Base-by-base conservation (phyloP, 2,329 filamentous ascomycete species). In the Ceratocystis huliohia region DNA sequence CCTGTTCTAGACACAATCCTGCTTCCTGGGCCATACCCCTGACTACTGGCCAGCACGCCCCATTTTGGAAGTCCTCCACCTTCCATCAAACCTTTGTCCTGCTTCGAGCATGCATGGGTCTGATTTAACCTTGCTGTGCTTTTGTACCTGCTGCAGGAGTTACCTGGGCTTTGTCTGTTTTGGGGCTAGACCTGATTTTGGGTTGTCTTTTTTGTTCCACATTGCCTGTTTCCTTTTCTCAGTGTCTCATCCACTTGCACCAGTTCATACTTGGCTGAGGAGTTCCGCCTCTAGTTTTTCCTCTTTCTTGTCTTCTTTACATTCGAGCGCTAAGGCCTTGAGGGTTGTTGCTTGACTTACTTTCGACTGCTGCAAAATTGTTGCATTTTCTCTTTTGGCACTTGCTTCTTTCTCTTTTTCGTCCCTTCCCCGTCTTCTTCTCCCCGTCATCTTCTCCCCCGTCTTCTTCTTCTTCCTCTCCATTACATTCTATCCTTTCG, bases 11-110 rank as follows among this genome's bases (percentile, higher is more conserved):
- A 37, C 56, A n/a, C 56, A 59, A 59, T 59, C 56, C 56, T 59
- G 25, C 28, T 59, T 59, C 56, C 56, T 59, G 2, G 56, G 7
- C n/a, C 20, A 30, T 33, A 37, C 56, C 56, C 56, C 56, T 59
- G 56, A 37, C 15, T 33, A 28, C 7, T 33, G 28, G 56, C 20
- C 33, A 8, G 10, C 37, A 37, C 56, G 56, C 56, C 28, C 56
- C 56, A 59, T 59, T 59, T 59, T 59, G 56, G 56, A 59, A 59
- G 56, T 53, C 15, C 48, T 53, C n/a, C 56, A 15, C 56, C 56
- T 30, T 20, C 56, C 56, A 59, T 37, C 56, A 22, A 59, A 8
- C 30, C 56, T 59, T 59, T 59, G 56, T 59, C 15, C 56, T 59
- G 56, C 56, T 59, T 37, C 37, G 33, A 10, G 56, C n/a, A 5